A percentile compares a stretch with the other conserved stretches of the same genome.
Conservation (phyloP, 495 filamentous ascomycete species). For the Trichocladium uniseriatum region DNA sequence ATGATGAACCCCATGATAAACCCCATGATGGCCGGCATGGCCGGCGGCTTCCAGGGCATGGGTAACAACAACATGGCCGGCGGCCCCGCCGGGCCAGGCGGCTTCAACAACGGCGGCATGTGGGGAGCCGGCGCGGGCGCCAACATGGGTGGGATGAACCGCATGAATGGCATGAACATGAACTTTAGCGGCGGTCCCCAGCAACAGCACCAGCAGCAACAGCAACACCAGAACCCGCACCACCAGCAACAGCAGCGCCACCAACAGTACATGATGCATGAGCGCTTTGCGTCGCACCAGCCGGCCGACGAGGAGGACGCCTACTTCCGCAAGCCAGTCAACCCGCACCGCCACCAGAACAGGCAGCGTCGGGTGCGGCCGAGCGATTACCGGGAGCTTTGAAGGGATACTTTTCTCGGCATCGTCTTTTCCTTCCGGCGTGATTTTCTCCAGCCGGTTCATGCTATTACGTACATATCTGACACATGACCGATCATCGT, state of each 20-base stretch:
- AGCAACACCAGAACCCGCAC: constrained; percentile 23
- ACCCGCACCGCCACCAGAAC: constrained; percentile 83
- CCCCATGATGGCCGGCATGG: constrained; percentile 34
- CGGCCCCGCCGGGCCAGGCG: constrained; percentile 45
- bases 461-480: too few relatives aligned
- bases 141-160: constrained; percentile 7
- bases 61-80: constrained; percentile 15
- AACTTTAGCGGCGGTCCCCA: constrained; percentile 24
- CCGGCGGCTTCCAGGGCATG: constrained; percentile 26
- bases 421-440: neutral
- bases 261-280: constrained; percentile 9
- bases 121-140: neutral
- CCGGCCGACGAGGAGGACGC: constrained; percentile 80
- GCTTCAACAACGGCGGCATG: constrained; percentile 25
- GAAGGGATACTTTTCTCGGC: constrained; percentile 13
- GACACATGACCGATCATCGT: too few relatives aligned
- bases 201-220: constrained; percentile 12
- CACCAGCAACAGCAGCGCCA: constrained; percentile 22
- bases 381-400: constrained; percentile 84
- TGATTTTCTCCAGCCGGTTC: too few relatives aligned
- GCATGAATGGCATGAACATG: constrained; percentile 24
- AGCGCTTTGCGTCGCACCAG: constrained; percentile 51
- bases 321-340: constrained; percentile 93
- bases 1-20: constrained; percentile 39
- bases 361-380: constrained; percentile 67